Base-by-base conservation (phyloP, 768 basidiomycete species). In the Flagelloscypha sp. region DNA sequence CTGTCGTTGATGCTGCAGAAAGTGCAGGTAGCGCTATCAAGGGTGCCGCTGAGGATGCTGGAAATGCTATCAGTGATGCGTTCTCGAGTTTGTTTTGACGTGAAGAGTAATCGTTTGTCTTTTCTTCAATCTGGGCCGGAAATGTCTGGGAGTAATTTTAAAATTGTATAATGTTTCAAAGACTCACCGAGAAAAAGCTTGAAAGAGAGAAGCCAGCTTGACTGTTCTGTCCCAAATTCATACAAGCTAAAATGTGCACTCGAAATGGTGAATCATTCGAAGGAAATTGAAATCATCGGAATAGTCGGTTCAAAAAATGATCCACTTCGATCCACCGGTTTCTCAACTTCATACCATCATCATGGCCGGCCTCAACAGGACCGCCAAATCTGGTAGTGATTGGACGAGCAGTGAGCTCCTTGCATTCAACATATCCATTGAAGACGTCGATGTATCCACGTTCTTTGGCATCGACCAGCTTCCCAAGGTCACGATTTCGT, bases 341-440 rank as follows among this genome's bases (percentile, higher is more conserved):
- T 23, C n/a, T n/a, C n/a, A n/a, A n/a, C n/a, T n/a, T n/a, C n/a
- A n/a, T n/a, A n/a, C n/a, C n/a, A n/a, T n/a, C n/a, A 19, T 15
- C 34, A 43, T 45, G 43, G 52, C 55, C 13, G 49, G 52, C 38
- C 45, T 54, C 33, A 49, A 50, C 45, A 50, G 50, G 37, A 47
- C 48, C 19, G 43, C 54, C 24, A 57, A 56, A 41, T 53, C 50
- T 23, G 48, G 49, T 12, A 53, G 25, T 40, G 44, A 53, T 36
- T 61, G 57, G 54, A 56, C 50, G 30, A 5, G 34, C 20, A 43
- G 41, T 30, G 55, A 59, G 22, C 47, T 48, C 8, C 27, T 33
- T 8, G 45, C 54, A 7, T 59, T 56, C 40, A 47, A 57, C 44
- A 56, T 57, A 35, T 31, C 37, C 38, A 40, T 57, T 31, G 17